Conservation (phyloP, 305 asterid species). For the Solanum hybrid region DNA sequence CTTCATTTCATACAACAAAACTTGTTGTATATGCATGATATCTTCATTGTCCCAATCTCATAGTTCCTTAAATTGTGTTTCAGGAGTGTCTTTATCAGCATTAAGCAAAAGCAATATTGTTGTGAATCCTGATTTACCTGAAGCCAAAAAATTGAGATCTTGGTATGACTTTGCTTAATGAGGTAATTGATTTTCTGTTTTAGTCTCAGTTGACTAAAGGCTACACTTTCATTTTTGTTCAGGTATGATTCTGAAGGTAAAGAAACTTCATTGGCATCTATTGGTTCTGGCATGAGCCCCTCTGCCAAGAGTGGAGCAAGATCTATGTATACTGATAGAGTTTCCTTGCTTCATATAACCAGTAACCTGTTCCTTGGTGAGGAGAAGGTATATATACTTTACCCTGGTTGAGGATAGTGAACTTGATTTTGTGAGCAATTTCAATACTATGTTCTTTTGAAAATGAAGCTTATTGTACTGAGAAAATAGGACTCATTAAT, state of each 20-base stretch:
- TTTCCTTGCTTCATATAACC: slow-evolving; percentile 54
- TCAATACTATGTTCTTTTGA: neutral
- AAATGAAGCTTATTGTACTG: neutral
- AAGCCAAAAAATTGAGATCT: slow-evolving; percentile 60
- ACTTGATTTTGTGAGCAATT: neutral
- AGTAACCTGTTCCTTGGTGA: slow-evolving; percentile 69
- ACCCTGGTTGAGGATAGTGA: neutral
- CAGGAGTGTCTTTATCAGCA: slow-evolving; percentile 82
- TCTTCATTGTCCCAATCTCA: neutral
- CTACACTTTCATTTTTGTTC: neutral
- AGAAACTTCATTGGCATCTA: slow-evolving; percentile 58
- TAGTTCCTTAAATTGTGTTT: neutral
- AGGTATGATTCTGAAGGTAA: slow-evolving; percentile 92
- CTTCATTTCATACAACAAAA: neutral
- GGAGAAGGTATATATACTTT: slow-evolving; percentile 43
- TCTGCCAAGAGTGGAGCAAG: slow-evolving; percentile 30
- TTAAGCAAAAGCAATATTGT: slow-evolving; percentile 55
- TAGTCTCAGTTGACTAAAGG: neutral
- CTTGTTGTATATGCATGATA: neutral
- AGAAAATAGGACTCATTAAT: neutral
- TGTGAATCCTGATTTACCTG: slow-evolving; percentile 74
- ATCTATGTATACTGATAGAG: slow-evolving; percentile 67
- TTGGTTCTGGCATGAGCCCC: slow-evolving; percentile 59
- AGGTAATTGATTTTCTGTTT: neutral
- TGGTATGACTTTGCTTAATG: slow-evolving; percentile 35